Conservation (phyloP, 805 yeast species). For the Naumovozyma baii region DNA sequence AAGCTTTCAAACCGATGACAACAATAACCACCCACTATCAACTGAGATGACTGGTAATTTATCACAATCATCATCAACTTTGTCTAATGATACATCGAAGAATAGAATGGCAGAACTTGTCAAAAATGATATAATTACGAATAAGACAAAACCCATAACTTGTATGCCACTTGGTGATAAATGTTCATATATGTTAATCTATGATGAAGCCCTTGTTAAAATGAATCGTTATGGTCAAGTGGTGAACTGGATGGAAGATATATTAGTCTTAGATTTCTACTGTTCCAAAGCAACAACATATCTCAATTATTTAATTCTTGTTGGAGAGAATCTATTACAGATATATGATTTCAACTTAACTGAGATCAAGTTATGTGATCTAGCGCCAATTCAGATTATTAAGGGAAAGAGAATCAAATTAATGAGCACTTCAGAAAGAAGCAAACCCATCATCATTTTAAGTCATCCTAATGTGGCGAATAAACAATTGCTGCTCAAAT, state of each 20-base stretch:
- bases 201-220: slow-evolving; percentile 61
- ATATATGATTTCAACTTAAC: slow-evolving; percentile 41
- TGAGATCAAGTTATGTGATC: slow-evolving; percentile 20
- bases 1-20: slow-evolving; percentile 42
- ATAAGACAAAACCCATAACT: slow-evolving; percentile 42
- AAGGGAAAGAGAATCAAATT: slow-evolving; percentile 56
- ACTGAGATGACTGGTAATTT: not conserved
- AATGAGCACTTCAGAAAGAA: slow-evolving; percentile 29
- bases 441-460: slow-evolving; percentile 35
- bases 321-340: slow-evolving; percentile 61
- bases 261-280: slow-evolving; percentile 35
- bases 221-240: slow-evolving; percentile 50
- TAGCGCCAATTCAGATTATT: slow-evolving; percentile 54
- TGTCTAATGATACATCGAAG: slow-evolving; percentile 22
- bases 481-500: slow-evolving; percentile 43
- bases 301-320: slow-evolving; percentile 41
- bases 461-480: slow-evolving; percentile 60
- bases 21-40: slow-evolving; percentile 1
- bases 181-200: slow-evolving; percentile 50
- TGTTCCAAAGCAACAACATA: slow-evolving; percentile 35
- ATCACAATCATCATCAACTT: slow-evolving; percentile 4
- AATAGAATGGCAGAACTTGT: slow-evolving; percentile 29
- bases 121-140: slow-evolving; percentile 31
- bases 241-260: slow-evolving; percentile 32
- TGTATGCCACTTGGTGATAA: slow-evolving; percentile 52